These are phyloP conservation scores for Cyanodermella asteris DNA, from an alignment of 2,329 filamentous ascomycete genomes.

Conservation along the genomic window DNA sequence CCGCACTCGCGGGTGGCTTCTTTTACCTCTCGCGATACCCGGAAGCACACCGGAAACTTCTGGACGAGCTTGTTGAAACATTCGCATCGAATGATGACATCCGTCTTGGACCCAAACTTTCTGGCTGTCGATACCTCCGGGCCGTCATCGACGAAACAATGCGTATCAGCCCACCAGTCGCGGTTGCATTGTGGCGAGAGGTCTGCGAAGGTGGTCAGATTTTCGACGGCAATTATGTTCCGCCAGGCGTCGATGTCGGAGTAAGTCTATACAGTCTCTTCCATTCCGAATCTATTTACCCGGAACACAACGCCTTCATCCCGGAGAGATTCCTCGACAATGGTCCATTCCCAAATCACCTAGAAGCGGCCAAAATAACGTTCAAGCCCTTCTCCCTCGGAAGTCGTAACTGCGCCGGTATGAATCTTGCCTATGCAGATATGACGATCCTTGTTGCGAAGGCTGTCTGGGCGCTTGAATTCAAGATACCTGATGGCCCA, in stretches of 20 bases:
- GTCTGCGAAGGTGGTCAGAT: constrained; percentile 13
- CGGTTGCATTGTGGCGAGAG: constrained; percentile 12
- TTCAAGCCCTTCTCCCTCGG: constrained; percentile 58
- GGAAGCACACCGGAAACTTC: constrained; percentile 12
- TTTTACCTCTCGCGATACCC: constrained; percentile 23
- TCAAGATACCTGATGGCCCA: constrained; percentile 8
- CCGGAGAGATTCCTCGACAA: constrained; percentile 17
- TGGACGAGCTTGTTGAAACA: constrained; percentile 15
- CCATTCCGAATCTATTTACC: constrained; percentile 14
- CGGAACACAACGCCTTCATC: constrained; percentile 12
- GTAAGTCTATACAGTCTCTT: constrained; percentile 15
- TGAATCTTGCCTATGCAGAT: constrained; percentile 24
- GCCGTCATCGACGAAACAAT: constrained; percentile 21
- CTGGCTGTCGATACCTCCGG: constrained; percentile 18
- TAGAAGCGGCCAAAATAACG: constrained; percentile 37
- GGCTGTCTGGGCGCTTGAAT: constrained; percentile 12
- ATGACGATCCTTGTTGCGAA: constrained; percentile 12
- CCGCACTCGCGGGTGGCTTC: constrained; percentile 18
- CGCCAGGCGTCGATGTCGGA: constrained; percentile 14
- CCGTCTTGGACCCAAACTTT: constrained; percentile 14
- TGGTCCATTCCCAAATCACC: constrained; percentile 8
- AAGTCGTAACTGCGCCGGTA: constrained; percentile 49
- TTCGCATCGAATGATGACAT: constrained; percentile 19
- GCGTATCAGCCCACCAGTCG: constrained; percentile 13
- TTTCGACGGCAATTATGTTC: constrained; percentile 12